These are phyloP conservation scores for Trichothecium roseum DNA, from an alignment of 2,329 filamentous ascomycete genomes.

Conservation along the genomic window DNA sequence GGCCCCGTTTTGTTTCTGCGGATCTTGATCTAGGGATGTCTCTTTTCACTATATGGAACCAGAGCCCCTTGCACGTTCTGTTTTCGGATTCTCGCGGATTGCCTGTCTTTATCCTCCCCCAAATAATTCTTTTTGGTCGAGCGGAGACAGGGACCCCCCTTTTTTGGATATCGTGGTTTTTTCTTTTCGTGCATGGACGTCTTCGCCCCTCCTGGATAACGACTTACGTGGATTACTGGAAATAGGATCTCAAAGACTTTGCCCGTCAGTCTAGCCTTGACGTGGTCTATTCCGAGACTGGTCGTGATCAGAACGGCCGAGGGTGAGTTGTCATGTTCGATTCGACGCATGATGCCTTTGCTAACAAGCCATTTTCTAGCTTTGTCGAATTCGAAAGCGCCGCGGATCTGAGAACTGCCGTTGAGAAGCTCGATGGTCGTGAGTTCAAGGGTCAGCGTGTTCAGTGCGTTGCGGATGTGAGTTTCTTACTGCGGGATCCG, in stretches of 20 bases:
- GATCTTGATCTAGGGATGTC: neutral
- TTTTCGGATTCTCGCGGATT: neutral
- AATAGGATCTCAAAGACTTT: constrained; percentile 99
- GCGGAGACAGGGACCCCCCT: neutral
- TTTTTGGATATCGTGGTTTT: constrained; percentile 12
- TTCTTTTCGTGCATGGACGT: constrained; percentile 23
- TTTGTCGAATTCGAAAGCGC: constrained; percentile 98
- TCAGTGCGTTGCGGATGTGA: constrained; percentile 78
- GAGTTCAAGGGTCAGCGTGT: constrained; percentile 90
- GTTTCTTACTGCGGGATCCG: constrained; percentile 18
- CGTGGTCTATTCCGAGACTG: constrained; percentile 95
- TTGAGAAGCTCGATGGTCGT: constrained; percentile 86
- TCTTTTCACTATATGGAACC: neutral
- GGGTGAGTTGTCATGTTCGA: constrained; percentile 53
- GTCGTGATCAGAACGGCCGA: constrained; percentile 82
- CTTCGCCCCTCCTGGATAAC: constrained; percentile 39
- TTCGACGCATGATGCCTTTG: constrained; percentile 6
- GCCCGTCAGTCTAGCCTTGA: constrained; percentile 93
- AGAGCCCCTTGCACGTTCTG: neutral
- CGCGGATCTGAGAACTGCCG: constrained; percentile 77
- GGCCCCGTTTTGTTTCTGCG: neutral
- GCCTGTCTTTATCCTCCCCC: neutral
- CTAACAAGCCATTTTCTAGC: constrained; percentile 32
- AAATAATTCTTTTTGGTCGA: neutral
- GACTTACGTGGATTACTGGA: constrained; percentile 71